These are phyloP conservation scores for Penicillium soppii DNA, from an alignment of 495 filamentous ascomycete genomes.

Conservation along the genomic window DNA sequence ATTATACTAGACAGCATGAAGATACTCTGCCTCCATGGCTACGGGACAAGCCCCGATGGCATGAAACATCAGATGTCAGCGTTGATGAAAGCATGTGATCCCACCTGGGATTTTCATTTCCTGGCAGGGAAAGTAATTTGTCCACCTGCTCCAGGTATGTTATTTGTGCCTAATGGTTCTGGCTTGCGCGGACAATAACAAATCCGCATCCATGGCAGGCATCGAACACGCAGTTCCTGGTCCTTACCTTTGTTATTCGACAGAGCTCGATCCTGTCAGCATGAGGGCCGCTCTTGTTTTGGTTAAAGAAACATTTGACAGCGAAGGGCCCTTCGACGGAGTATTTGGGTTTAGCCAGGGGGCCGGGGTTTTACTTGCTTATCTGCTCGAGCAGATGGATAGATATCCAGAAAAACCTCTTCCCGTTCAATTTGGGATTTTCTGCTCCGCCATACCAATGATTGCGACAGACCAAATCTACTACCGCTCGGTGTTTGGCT, in stretches of 20 bases:
- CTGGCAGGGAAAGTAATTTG: conserved; percentile 11
- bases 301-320: conserved; percentile 14
- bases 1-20: too few species aligned
- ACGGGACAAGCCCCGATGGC: conserved; percentile 12
- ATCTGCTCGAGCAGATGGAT: conserved; percentile 10
- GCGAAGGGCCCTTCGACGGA: conserved; percentile 24
- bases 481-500: not conserved
- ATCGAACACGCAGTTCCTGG: conserved; percentile 6
- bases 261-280: conserved; percentile 2
- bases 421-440: conserved; percentile 21
- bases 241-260: conserved; percentile 17
- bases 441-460: conserved; percentile 8
- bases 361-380: conserved; percentile 7
- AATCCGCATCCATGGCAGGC: not conserved
- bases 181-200: not conserved
- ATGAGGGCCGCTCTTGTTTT: conserved; percentile 12
- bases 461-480: conserved; percentile 6
- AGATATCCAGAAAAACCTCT: not conserved
- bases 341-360: conserved; percentile 22
- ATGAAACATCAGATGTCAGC: conserved; percentile 17
- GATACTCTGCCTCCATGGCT: conserved; percentile 24
- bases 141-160: conserved; percentile 9
- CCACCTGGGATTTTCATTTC: conserved; percentile 20
- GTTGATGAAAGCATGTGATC: conserved; percentile 4
- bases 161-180: not conserved